A percentile compares a stretch with the other conserved stretches of the same genome.
Conservation (phyloP, 306 rosid genomes). For the Lathyrus sativus region DNA sequence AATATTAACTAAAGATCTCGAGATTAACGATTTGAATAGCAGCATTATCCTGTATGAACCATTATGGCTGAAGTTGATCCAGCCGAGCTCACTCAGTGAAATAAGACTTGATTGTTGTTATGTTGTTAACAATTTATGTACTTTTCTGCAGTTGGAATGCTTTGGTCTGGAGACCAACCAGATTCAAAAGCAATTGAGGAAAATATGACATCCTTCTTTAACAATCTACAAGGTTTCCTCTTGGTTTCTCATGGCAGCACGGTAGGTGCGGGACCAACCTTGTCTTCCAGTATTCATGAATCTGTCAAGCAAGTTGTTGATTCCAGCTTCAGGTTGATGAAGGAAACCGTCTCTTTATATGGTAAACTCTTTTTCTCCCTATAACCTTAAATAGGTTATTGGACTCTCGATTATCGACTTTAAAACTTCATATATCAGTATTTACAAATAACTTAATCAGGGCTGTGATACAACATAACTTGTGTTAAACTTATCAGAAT, state of each 20-base stretch:
- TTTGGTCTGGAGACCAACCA: conserved; percentile 76
- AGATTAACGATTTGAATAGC: no score
- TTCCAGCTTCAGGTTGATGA: conserved; percentile 71
- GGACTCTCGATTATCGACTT: neutral
- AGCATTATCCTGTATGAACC: no score
- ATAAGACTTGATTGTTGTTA: no score
- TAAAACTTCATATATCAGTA: neutral
- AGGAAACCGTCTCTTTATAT: conserved; percentile 62
- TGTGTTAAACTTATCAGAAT: conserved; percentile 14
- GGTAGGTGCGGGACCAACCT: conserved; percentile 78
- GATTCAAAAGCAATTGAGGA: conserved; percentile 66
- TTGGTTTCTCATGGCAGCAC: conserved; percentile 75
- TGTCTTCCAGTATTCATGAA: conserved; percentile 59
- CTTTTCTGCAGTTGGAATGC: conserved; percentile 75
- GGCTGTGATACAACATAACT: neutral
- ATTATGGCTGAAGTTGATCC: no score
- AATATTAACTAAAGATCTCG: neutral
- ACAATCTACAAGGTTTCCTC: conserved; percentile 78
- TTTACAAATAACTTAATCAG: neutral
- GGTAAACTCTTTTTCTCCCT: conserved; percentile 47
- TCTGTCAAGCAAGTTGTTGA: conserved; percentile 78
- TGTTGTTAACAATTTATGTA: neutral
- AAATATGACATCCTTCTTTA: conserved; percentile 73
- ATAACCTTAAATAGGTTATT: neutral
- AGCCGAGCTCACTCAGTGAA: no score